phyloP scores from a whole-genome alignment of 2,329 filamentous ascomycete species.

The Xylaria polymorpha region DNA sequence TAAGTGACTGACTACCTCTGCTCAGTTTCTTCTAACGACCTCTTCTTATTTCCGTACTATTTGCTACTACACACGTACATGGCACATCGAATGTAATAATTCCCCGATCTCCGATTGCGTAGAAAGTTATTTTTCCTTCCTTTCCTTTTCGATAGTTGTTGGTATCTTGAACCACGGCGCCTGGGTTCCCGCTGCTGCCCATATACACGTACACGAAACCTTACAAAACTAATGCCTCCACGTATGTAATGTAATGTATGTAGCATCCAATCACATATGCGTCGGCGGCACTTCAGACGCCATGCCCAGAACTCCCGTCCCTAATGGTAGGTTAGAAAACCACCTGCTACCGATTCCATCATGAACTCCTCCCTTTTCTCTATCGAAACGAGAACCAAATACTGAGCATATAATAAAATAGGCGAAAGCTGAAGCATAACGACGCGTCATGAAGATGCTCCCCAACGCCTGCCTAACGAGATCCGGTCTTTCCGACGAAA shows the following conservation, averaged over 20 bases:
- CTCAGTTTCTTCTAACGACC: not conserved
- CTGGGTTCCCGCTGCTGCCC: slow-evolving; percentile 1
- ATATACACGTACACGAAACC: slow-evolving; percentile 12
- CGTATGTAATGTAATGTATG: slow-evolving; percentile 27
- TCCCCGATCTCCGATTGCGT: not conserved
- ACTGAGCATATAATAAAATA: slow-evolving; percentile 25
- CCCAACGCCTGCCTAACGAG: slow-evolving; percentile 26
- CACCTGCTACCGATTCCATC: slow-evolving; percentile 1
- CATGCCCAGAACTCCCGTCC: slow-evolving; percentile 25
- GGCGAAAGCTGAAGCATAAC: slow-evolving; percentile 4
- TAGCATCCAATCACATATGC: slow-evolving; percentile 17
- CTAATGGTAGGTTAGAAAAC: slow-evolving; percentile 13
- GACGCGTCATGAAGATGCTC: slow-evolving; percentile 22
- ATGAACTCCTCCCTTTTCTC: slow-evolving; percentile 28
- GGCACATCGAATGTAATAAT: not conserved
- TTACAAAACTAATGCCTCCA: slow-evolving; percentile 6
- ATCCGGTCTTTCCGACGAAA: slow-evolving; percentile 31
- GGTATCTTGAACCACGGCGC: slow-evolving; percentile 6
- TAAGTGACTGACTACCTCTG: not conserved
- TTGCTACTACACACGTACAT: not conserved
- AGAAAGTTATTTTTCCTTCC: slow-evolving; percentile 3
- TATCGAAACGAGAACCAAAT: slow-evolving; percentile 21
- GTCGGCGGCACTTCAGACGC: slow-evolving; percentile 15
- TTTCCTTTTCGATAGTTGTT: not conserved
- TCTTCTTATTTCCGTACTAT: slow-evolving; percentile 6